Percentiles rank a stretch among this genome's conserved stretches.
These are phyloP conservation scores for Orychophragmus violaceus DNA, from an alignment of 345 rosid genomes.

Conservation along the genomic window DNA sequence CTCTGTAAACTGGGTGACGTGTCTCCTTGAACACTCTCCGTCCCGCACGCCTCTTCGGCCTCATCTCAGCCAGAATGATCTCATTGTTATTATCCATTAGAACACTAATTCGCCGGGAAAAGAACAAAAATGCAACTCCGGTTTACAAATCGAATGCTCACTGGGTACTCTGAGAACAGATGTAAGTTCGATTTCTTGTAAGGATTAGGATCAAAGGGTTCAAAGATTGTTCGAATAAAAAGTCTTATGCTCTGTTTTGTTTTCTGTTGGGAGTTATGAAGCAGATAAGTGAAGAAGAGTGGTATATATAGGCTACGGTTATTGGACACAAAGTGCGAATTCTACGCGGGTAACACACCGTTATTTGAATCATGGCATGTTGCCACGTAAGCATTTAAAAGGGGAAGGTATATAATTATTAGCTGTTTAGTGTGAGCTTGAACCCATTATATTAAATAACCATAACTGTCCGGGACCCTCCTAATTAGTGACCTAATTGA, in stretches of 20 bases:
- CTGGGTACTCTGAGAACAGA: neutral
- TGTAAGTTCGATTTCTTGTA: neutral
- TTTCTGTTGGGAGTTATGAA: slow-evolving; percentile 18
- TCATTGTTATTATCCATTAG: slow-evolving; percentile 29
- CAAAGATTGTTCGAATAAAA: neutral
- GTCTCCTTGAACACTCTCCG: slow-evolving; percentile 59
- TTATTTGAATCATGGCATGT: neutral
- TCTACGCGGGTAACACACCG: slow-evolving; percentile 21
- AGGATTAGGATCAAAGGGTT: neutral
- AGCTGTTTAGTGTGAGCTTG: neutral
- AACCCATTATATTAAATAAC: neutral
- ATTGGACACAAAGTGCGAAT: slow-evolving; percentile 3
- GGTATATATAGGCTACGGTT: slow-evolving; percentile 10
- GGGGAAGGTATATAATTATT: neutral
- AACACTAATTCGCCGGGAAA: neutral
- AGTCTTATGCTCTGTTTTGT: neutral
- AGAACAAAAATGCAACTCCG: neutral
- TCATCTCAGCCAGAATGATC: slow-evolving; percentile 40
- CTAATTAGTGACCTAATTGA: neutral
- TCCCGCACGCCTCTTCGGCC: slow-evolving; percentile 63
- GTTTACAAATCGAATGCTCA: neutral
- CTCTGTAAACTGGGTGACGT: slow-evolving; percentile 68
- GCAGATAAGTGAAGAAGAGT: neutral
- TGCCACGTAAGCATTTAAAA: neutral
- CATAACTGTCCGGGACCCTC: neutral